Conservation (phyloP, 73 alveolate genomes). For the Effrenium voratum region DNA sequence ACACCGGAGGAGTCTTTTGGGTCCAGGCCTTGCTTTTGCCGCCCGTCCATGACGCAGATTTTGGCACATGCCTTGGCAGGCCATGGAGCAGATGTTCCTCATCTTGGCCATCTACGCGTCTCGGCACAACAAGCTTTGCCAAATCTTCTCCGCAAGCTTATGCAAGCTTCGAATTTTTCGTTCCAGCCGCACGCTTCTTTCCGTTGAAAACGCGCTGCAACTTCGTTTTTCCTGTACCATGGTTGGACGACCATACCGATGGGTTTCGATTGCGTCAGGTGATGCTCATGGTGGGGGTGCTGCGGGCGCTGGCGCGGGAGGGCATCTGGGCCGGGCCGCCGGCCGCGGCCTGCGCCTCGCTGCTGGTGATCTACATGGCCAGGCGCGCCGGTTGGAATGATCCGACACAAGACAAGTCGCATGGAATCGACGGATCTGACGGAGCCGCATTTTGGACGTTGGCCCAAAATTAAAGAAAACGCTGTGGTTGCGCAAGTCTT, state of each 20-base stretch:
- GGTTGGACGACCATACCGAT: not conserved
- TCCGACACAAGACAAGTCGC: too few species aligned
- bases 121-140: not conserved
- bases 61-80: not conserved
- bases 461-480: too few species aligned
- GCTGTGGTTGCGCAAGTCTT: too few species aligned
- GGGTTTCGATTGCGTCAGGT: not conserved
- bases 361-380: slow-evolving; percentile 53
- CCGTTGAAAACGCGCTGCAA: too few species aligned
- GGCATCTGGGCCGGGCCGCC: slow-evolving; percentile 92
- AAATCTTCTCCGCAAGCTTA: not conserved
- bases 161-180: not conserved
- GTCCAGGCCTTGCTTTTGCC: not conserved
- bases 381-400: slow-evolving; percentile 44
- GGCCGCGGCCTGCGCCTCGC: slow-evolving; percentile 15
- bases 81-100: slow-evolving; percentile 65
- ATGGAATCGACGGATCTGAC: too few species aligned
- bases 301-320: slow-evolving; percentile 56
- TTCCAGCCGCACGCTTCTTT: not conserved
- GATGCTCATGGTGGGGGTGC: slow-evolving; percentile 88
- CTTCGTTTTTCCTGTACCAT: too few species aligned
- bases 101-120: slow-evolving; percentile 68
- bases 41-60: not conserved
- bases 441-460: too few species aligned
- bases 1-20: slow-evolving; percentile 89